Conservation (phyloP, 371 early-diverging fungal genomes). For the Mucor plumbeus region DNA sequence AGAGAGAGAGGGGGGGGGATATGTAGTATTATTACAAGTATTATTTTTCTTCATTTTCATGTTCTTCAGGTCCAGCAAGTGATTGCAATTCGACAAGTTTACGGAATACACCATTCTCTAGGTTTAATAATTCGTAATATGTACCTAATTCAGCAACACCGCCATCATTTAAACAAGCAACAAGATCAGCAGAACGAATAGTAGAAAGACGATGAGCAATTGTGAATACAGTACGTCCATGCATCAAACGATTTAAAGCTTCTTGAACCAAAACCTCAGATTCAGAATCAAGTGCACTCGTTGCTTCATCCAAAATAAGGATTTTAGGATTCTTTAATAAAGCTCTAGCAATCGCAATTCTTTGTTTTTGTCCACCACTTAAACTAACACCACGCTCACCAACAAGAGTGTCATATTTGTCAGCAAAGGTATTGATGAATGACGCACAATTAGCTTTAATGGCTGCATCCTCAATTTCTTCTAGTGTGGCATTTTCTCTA, state of each 20-base stretch:
- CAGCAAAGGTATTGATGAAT: conserved; percentile 68
- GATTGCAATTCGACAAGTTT: conserved; percentile 52
- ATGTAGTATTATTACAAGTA: conserved; percentile 1
- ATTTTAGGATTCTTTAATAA: conserved; percentile 74
- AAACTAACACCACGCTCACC: conserved; percentile 76
- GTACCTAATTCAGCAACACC: conserved; percentile 64
- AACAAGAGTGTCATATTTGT: conserved; percentile 70
- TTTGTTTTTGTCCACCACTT: conserved; percentile 87
- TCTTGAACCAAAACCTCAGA: conserved; percentile 67
- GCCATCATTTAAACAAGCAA: conserved; percentile 68
- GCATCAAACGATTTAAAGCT: conserved; percentile 62
- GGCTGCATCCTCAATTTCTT: conserved; percentile 65
- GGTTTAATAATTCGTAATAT: conserved; percentile 57
- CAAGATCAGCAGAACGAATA: conserved; percentile 68
- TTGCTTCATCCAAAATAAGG: conserved; percentile 89
- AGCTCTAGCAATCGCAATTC: conserved; percentile 77
- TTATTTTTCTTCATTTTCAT: conserved; percentile 9
- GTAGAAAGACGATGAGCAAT: conserved; percentile 79
- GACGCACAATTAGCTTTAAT: conserved; percentile 66
- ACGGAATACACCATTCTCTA: conserved; percentile 61
- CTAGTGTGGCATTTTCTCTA: conserved; percentile 57
- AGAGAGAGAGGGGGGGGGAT: neutral
- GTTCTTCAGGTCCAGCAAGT: conserved; percentile 23
- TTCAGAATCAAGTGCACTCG: conserved; percentile 79
- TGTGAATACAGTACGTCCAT: conserved; percentile 68